Evolutionary conservation across 306 rosid genomes (phyloP).

Genomic region (Datisca glomerata): DNA sequence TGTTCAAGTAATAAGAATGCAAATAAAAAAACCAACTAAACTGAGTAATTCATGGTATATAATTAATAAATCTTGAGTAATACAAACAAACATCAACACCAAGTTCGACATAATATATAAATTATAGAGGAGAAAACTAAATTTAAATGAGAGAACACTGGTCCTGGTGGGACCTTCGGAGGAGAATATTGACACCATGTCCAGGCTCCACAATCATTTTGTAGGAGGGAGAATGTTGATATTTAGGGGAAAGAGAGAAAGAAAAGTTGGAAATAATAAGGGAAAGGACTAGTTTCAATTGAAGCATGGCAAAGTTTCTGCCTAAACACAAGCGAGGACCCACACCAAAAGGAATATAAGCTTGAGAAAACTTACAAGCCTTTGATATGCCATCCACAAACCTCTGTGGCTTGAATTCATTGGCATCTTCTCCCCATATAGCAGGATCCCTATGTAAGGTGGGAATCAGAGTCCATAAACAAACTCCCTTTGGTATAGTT

Average conservation of each 20-base stretch:
- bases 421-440: constrained; percentile 73
- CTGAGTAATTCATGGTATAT: no score
- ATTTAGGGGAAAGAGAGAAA: constrained; percentile 57
- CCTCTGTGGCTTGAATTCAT: constrained; percentile 77
- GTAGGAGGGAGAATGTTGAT: constrained; percentile 61
- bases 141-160: no score
- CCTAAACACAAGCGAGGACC: constrained; percentile 79
- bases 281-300: constrained; percentile 41
- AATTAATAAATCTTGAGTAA: no score
- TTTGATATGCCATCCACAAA: constrained; percentile 61
- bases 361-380: constrained; percentile 62
- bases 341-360: constrained; percentile 68
- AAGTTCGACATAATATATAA: no score
- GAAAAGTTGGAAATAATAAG: constrained; percentile 39
- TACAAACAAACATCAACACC: no score
- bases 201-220: constrained; percentile 81
- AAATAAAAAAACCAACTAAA: no score
- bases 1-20: no score
- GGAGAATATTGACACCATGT: constrained; percentile 41
- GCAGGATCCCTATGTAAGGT: constrained; percentile 64
- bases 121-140: no score
- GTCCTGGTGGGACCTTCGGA: constrained; percentile 35
- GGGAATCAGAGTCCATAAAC: constrained; percentile 74
- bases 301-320: constrained; percentile 67
- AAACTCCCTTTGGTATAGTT: constrained; percentile 54